Percentiles rank a stretch among this genome's conserved stretches.
These are phyloP conservation scores for Austroboletus rostrupii DNA, from an alignment of 1,284 basidiomycete species.

Conservation along the genomic window DNA sequence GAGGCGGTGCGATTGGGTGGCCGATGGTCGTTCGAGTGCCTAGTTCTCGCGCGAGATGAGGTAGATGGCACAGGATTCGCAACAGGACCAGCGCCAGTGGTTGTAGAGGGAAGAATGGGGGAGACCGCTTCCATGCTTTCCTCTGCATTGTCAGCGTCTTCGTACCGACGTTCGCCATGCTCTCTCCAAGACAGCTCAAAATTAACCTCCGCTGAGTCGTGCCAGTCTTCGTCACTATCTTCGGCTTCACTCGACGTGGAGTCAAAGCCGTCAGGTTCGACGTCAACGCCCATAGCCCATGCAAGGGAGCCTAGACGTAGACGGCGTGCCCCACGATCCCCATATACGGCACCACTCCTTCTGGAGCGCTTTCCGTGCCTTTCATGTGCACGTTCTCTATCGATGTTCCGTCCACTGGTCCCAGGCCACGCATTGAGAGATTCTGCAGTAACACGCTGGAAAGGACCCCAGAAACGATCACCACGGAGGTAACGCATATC, in stretches of 20 bases:
- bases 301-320: conserved; percentile 11
- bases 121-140: conserved; percentile 14
- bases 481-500: conserved; percentile 42
- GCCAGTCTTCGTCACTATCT: conserved; percentile 19
- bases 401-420: neutral
- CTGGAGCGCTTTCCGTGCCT: neutral
- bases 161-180: neutral
- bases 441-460: conserved; percentile 27
- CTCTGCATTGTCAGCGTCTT: neutral
- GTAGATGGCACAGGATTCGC: neutral
- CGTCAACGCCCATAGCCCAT: conserved; percentile 15
- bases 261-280: conserved; percentile 10
- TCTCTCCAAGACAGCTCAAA: neutral
- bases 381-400: neutral
- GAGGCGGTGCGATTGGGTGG: conserved; percentile 1
- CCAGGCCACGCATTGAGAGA: neutral
- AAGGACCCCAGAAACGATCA: conserved; percentile 47
- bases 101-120: conserved; percentile 3
- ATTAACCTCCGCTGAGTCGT: neutral
- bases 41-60: conserved; percentile 11
- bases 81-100: neutral
- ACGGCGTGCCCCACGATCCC: neutral
- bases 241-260: conserved; percentile 14
- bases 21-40: conserved; percentile 13
- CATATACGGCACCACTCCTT: neutral